phyloP scores from a whole-genome alignment of 1,284 basidiomycete species.

The Spongiforma sp. region DNA sequence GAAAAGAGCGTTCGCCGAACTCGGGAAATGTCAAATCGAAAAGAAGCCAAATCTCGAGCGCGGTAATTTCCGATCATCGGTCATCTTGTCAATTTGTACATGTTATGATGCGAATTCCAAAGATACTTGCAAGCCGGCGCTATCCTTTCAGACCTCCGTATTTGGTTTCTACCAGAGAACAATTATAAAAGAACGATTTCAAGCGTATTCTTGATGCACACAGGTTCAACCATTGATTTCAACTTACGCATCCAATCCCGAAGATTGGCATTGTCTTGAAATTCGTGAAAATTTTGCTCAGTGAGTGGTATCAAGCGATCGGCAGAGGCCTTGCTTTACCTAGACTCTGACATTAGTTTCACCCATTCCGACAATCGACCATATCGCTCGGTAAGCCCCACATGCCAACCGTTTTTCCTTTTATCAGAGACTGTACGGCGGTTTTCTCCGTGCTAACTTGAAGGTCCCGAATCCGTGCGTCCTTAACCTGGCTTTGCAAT shows the following conservation, averaged over 20 bases:
- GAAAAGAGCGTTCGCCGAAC: too few relatives aligned
- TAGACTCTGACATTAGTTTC: conserved; percentile 75
- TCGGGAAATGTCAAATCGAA: too few relatives aligned
- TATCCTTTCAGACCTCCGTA: too few relatives aligned
- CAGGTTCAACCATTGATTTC: conserved; percentile 70
- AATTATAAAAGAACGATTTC: neutral
- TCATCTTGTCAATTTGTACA: too few relatives aligned
- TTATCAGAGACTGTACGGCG: too few relatives aligned
- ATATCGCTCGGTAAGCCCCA: conserved; percentile 83
- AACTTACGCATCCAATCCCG: conserved; percentile 69
- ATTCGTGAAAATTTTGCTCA: conserved; percentile 11
- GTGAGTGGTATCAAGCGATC: conserved; percentile 55
- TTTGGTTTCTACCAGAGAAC: too few relatives aligned
- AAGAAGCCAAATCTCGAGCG: too few relatives aligned
- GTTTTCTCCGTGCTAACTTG: neutral
- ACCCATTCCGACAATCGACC: conserved; percentile 72
- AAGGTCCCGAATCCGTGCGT: conserved; percentile 72
- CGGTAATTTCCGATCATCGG: too few relatives aligned
- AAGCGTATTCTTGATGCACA: conserved; percentile 41
- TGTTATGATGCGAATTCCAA: too few relatives aligned
- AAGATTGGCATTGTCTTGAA: conserved; percentile 49
- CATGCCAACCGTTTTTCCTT: too few relatives aligned
- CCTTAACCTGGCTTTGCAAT: neutral
- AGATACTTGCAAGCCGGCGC: too few relatives aligned
- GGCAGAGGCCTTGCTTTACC: conserved; percentile 75